Evolutionary conservation across 768 basidiomycete genomes (phyloP), one percentile per base, ranked within the genome.

Genomic region (Dictyophora rubrovolvata): DNA sequence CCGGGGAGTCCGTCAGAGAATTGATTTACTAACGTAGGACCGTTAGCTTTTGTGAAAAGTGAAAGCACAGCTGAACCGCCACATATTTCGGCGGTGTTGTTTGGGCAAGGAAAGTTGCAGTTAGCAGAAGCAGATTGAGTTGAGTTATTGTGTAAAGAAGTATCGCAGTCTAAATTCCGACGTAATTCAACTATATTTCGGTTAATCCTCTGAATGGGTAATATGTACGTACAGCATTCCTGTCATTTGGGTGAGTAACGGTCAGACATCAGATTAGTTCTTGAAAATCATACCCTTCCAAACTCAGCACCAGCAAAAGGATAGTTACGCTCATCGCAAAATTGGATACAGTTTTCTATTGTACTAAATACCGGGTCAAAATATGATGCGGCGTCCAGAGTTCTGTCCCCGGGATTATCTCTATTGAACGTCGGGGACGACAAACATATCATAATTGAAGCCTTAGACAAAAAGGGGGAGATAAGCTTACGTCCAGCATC

Each of bases 11-110:
- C 23, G 10, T 23, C 46, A 22, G 55, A 56, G n/a, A 56, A 56
- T 48, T 55, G 17, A 14, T 7, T 4, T 20, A 56, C 55, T 20
- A 48, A 7, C 21, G 47, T 5, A 12, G 55, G 55, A 11, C 55
- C 55, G 17, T 6, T 36, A 23, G 1, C 46, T 11, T 48, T 56
- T 10, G 47, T 85, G 69, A 86, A 89, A 2, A 83, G 68, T 54
- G 79, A 84, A 20, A 89, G 72, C 48, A 79, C 71, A 65, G 84
- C 76, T 0, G 87, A 84, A 42, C 87, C 88, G 18, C 88, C 87
- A 62, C 88, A 90, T 60, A 81, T 81, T 64, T 87, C 81, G 0
- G 81, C 72, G 35, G 68, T 70, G 60, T 85, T 82, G 12, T 85
- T 86, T 2, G 69, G 69, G 66, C 87, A 89, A 22, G 74, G 62